Conservation (phyloP, 192 early-diverging fungal genomes). For the Spizellomyces sp. region DNA sequence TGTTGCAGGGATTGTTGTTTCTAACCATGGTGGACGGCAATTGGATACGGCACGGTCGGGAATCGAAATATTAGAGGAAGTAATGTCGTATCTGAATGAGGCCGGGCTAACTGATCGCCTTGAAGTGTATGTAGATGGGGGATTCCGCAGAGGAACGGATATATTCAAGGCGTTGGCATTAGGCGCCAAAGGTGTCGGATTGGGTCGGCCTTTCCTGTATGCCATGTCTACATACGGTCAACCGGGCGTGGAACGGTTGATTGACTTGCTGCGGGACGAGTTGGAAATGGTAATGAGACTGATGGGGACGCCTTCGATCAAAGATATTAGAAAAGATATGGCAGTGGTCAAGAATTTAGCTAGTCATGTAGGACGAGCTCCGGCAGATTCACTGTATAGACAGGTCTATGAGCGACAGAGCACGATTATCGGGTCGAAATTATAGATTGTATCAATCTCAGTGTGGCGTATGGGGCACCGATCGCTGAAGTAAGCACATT, state of each 20-base stretch:
- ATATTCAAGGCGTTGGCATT: conserved; percentile 95
- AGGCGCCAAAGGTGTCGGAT: conserved; percentile 88
- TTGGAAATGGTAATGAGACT: conserved; percentile 68
- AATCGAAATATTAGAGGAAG: conserved; percentile 88
- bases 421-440: too few species aligned
- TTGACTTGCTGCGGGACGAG: conserved; percentile 83
- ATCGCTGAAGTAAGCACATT: too few species aligned
- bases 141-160: conserved; percentile 88
- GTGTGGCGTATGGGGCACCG: too few species aligned
- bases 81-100: conserved; percentile 66
- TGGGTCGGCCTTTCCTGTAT: conserved; percentile 76
- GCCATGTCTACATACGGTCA: conserved; percentile 80
- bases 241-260: conserved; percentile 71
- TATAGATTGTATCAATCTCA: too few species aligned
- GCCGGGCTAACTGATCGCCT: conserved; percentile 41
- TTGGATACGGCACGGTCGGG: conserved; percentile 78
- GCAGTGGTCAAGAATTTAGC: conserved; percentile 29
- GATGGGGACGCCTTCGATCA: conserved; percentile 50
- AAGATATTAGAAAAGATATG: conserved; percentile 61
- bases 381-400: background rate
- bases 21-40: conserved; percentile 97
- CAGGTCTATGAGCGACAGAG: background rate
- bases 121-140: conserved; percentile 94
- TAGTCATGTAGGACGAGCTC: conserved; percentile 22
- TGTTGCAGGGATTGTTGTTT: conserved; percentile 83